Conservation (phyloP, 805 yeast species). For the Candida piceae region DNA sequence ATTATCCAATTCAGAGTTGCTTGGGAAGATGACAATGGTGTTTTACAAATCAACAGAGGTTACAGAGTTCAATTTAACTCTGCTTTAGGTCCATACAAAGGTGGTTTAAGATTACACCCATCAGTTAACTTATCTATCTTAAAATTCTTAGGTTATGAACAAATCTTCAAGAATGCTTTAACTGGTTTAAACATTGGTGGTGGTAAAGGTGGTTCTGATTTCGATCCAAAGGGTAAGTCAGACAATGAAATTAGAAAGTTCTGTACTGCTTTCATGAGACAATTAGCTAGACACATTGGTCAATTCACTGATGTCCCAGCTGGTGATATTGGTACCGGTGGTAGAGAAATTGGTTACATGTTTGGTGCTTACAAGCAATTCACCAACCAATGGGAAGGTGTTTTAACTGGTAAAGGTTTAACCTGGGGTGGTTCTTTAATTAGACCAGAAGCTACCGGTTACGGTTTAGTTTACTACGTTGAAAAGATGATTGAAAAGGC, state of each 20-base stretch:
- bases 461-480: slow-evolving; percentile 93
- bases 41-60: slow-evolving; percentile 90
- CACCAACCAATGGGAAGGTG: slow-evolving; percentile 95
- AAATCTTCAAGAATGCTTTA: slow-evolving; percentile 95
- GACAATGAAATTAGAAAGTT: slow-evolving; percentile 94
- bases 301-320: slow-evolving; percentile 98
- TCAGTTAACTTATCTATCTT: slow-evolving; percentile 91
- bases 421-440: slow-evolving; percentile 99
- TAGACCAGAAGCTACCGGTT: slow-evolving; percentile 99
- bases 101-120: slow-evolving; percentile 98
- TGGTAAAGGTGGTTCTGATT: slow-evolving; percentile 99
- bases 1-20: slow-evolving; percentile 93
- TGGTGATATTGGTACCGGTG: slow-evolving; percentile 99
- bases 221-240: slow-evolving; percentile 93
- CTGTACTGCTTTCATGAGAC: slow-evolving; percentile 94
- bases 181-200: slow-evolving; percentile 99
- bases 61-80: slow-evolving; percentile 98
- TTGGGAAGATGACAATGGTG: slow-evolving; percentile 96
- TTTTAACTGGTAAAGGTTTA: slow-evolving; percentile 95
- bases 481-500: slow-evolving; percentile 97
- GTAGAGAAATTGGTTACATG: slow-evolving; percentile 89
- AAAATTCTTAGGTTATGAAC: slow-evolving; percentile 97
- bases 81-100: slow-evolving; percentile 98
- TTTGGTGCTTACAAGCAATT: slow-evolving; percentile 94
- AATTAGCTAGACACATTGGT: slow-evolving; percentile 93